Conservation (phyloP, 768 basidiomycete species). For the Termitomyces sp. region DNA sequence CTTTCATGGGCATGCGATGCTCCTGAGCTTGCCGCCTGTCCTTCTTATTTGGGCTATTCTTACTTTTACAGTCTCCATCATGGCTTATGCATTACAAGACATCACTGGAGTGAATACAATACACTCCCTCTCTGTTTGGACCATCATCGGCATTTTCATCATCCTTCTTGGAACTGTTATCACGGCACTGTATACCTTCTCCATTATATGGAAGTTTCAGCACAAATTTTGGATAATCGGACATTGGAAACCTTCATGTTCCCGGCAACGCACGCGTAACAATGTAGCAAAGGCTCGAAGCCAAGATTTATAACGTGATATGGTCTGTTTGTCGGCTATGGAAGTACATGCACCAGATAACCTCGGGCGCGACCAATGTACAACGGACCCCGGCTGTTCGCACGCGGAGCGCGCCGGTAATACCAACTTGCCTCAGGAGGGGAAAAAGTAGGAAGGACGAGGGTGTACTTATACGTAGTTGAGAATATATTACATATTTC, state of each 20-base stretch:
- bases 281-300: not conserved
- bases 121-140: conserved; percentile 31
- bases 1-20: conserved; percentile 42
- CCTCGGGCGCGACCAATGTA: no score
- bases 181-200: conserved; percentile 41
- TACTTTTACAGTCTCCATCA: conserved; percentile 38
- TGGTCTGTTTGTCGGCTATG: no score
- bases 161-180: conserved; percentile 32
- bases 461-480: no score
- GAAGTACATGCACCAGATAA: no score
- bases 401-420: no score
- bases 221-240: conserved; percentile 18
- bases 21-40: conserved; percentile 47
- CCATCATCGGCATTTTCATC: conserved; percentile 33
- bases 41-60: conserved; percentile 53
- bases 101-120: conserved; percentile 16
- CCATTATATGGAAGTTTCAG: conserved; percentile 43
- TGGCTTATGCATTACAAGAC: conserved; percentile 39
- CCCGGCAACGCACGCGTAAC: not conserved
- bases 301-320: no score
- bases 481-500: no score
- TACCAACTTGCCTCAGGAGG: no score
- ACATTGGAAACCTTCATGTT: conserved; percentile 14
- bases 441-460: no score
- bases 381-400: no score